Evolutionary conservation across 768 basidiomycete genomes (phyloP), one percentile per base, ranked within the genome.

Genomic region (Tubosaeta sp.): DNA sequence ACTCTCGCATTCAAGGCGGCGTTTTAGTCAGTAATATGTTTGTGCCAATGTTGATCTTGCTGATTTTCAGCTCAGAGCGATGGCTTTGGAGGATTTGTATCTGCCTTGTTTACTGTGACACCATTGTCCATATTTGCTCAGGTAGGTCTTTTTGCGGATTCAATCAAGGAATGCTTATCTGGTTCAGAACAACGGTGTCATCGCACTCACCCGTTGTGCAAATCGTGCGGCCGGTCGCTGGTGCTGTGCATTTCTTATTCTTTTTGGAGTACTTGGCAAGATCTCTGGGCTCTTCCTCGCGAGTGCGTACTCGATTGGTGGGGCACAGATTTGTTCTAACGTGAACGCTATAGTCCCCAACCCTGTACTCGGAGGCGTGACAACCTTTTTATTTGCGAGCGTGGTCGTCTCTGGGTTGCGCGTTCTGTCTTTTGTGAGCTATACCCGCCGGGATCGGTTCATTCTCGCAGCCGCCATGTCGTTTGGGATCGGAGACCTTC

Each of bases 151-250:
- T 8, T 16, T 2, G 6, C 1, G 19, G 6, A 21, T 14, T 31
- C 3, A 5, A 29, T 32, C 32, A 10, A 35, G 14, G 12, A 1
- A 8, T 3, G 22, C 39, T 48, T 3, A 52, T 7, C 3, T 16
- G 1, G 22, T n/a, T 9, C 64, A 87, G 75, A 90, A 90, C 60
- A 89, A 88, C 59, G 87, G 87, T 32, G 86, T 88, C 29, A 91
- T 92, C 42, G 84, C 84, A 16, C 80, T 93, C 52, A 92, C 91
- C 0, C 83, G 88, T 1, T 92, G 90, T 57, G 90, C 90, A 6
- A 91, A 87, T 64, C 79, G 87, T 27, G 71, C 75, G 4, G 89
- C 90, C 0, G 90, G 89, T 13, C 78, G 84, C 18, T 87, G 83
- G 79, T 92, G 88, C 59, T 89, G 87, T 60, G 65, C 65, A 52